Base-by-base conservation (phyloP, 768 basidiomycete genomes). In the Suillus luteus region DNA sequence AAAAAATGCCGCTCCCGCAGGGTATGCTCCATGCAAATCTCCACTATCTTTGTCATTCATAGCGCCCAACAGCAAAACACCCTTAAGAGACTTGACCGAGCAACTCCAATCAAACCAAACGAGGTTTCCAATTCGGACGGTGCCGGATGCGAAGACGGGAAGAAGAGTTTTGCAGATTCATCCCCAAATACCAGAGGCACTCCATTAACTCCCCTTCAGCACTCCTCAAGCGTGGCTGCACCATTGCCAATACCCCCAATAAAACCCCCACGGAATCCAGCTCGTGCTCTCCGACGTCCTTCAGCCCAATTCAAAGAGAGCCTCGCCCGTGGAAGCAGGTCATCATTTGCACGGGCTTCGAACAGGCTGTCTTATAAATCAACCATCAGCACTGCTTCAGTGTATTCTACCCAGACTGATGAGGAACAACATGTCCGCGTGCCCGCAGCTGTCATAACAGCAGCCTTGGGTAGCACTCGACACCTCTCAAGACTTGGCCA, bases 381-480 rank as follows among this genome's bases (percentile, higher is more conserved):
- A 10, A 75, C 72, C 38, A 67, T 76, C 64, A 78, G 76, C 67
- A 71, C 77, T 9, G 68, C 64, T 24, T 79, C 78, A 14, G 63
- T 72, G 40, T 79, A 79, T 65, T 80, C 79, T n/a, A 70, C 72
- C 11, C 76, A 71, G 62, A 80, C 75, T 64, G 78, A 73, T 10
- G 79, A 80, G 65, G 76, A 78, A 48, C 71, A 67, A 12, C 70
- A 74, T 61, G 63, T 69, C 24, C 76, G 72, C 22, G 71, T 68
- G 31, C 77, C 72, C 33, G 65, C 71, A 5, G 77, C 73, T 64
- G 68, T 78, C n/a, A 73, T 81, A 43, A 61, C 77, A 62, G 79
- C 80, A 31, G 79, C 79, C 15, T 70, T 79, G 58, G 77, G 72
- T 41, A 71, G 69, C 55, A 65, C 66, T 6, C 64, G 68, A 22